phyloP scores from a whole-genome alignment of 306 rosid genomes.

The Astragalus membranaceus region DNA sequence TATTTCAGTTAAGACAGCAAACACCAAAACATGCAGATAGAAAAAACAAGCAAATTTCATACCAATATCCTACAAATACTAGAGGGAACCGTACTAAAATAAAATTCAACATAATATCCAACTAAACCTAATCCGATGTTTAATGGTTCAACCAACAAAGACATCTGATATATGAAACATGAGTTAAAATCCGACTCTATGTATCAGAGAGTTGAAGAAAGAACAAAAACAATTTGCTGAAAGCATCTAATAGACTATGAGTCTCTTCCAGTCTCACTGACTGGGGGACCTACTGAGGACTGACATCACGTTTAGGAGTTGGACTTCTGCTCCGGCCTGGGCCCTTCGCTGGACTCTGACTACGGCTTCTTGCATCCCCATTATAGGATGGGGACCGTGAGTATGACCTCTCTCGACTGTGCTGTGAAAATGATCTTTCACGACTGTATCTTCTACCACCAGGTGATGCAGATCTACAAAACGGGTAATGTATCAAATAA shows the following conservation, averaged over 20 bases:
- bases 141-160: constrained; percentile 2
- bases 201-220: not conserved
- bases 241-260: constrained; percentile 5
- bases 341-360: constrained; percentile 58
- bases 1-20: not conserved
- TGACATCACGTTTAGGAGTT: constrained; percentile 36
- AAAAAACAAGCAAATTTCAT: not conserved
- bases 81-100: not conserved
- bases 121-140: not conserved
- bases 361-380: constrained; percentile 69
- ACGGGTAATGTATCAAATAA: not conserved
- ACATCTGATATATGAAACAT: constrained; percentile 1
- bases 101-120: not conserved
- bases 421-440: constrained; percentile 55
- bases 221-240: not conserved
- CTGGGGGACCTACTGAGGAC: constrained; percentile 40
- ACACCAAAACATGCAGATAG: not conserved
- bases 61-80: constrained; percentile 13
- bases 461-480: constrained; percentile 69
- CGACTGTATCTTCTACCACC: constrained; percentile 57
- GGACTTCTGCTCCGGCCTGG: constrained; percentile 46
- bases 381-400: constrained; percentile 63
- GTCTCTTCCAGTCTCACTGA: constrained; percentile 29
- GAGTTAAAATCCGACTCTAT: constrained; percentile 1
- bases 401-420: constrained; percentile 47